Evolutionary conservation across 2,329 filamentous ascomycete genomes (phyloP).

Genomic region (Aureobasidium vineae): DNA sequence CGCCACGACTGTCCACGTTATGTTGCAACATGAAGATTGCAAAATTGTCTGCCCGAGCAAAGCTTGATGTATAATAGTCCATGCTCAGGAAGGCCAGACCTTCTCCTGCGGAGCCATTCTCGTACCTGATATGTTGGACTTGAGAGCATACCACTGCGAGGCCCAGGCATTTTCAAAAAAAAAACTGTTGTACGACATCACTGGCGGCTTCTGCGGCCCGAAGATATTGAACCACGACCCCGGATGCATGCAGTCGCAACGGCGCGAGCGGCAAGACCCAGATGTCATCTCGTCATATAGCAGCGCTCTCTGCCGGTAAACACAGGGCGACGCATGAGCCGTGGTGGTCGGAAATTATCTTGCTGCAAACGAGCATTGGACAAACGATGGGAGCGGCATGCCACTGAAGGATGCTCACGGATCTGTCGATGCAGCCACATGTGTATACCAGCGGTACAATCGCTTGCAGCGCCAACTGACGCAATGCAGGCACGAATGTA

Average conservation of each 20-base stretch:
- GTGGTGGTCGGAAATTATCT: not conserved
- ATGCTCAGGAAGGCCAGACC: not conserved
- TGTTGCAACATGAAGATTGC: not conserved
- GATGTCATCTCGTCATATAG: conserved; percentile 2
- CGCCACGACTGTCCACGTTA: not conserved
- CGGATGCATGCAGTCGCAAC: conserved; percentile 1
- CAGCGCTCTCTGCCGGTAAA: conserved; percentile 18
- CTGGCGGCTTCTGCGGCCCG: conserved; percentile 10
- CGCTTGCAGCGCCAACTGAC: not conserved
- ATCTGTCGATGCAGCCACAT: not conserved
- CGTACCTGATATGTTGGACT: not conserved
- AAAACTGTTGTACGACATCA: not conserved
- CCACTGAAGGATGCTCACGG: not conserved
- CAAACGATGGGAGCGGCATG: not conserved
- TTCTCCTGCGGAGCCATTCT: no score
- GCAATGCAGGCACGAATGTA: not conserved
- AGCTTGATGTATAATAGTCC: not conserved
- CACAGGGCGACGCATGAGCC: not conserved
- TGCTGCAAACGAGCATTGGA: not conserved
- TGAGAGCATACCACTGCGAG: not conserved
- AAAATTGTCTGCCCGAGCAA: conserved; percentile 13
- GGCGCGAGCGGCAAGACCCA: not conserved
- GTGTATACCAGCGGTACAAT: conserved; percentile 2
- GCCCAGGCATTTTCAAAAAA: not conserved
- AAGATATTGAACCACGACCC: conserved; percentile 4